These are phyloP conservation scores for Cutaneotrichosporon sp. DNA, from an alignment of 1,284 basidiomycete genomes.

Conservation along the genomic window DNA sequence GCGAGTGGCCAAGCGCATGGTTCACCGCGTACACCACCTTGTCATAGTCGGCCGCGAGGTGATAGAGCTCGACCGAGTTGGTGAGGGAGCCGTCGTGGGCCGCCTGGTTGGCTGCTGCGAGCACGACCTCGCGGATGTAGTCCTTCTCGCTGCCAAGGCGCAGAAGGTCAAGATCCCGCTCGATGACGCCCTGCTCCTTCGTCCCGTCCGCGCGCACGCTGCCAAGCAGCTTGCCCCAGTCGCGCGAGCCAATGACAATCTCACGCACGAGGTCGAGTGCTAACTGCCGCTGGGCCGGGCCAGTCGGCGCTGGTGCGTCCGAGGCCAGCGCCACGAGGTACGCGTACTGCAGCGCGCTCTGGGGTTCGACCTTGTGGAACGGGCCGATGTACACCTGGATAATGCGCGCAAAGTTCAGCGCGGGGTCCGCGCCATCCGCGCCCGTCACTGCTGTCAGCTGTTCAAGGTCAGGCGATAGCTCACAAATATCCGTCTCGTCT, in stretches of 20 bases:
- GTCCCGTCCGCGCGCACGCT: constrained; percentile 86
- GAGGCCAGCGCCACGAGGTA: constrained; percentile 81
- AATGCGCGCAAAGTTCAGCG: constrained; percentile 76
- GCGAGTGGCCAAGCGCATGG: constrained; percentile 79
- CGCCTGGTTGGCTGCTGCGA: constrained; percentile 73
- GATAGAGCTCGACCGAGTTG: constrained; percentile 93
- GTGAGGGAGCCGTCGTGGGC: constrained; percentile 67
- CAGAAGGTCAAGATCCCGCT: constrained; percentile 75
- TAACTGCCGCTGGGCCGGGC: constrained; percentile 76
- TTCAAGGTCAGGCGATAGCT: constrained; percentile 44
- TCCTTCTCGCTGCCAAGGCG: constrained; percentile 68
- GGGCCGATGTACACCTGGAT: constrained; percentile 90
- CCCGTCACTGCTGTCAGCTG: constrained; percentile 56
- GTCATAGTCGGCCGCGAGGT: constrained; percentile 86
- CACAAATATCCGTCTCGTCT: constrained; percentile 77
- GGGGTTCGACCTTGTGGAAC: constrained; percentile 86
- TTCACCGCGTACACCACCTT: constrained; percentile 87
- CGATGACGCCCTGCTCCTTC: constrained; percentile 83
- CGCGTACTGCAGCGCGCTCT: constrained; percentile 92
- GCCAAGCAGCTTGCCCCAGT: constrained; percentile 82
- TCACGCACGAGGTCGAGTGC: constrained; percentile 85
- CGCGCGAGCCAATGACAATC: constrained; percentile 81
- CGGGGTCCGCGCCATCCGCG: constrained; percentile 53
- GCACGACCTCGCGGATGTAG: constrained; percentile 80
- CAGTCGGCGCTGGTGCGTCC: constrained; percentile 63